Conservation (phyloP, 2,329 filamentous ascomycete species). For the Alternaria angustiovoidea region DNA sequence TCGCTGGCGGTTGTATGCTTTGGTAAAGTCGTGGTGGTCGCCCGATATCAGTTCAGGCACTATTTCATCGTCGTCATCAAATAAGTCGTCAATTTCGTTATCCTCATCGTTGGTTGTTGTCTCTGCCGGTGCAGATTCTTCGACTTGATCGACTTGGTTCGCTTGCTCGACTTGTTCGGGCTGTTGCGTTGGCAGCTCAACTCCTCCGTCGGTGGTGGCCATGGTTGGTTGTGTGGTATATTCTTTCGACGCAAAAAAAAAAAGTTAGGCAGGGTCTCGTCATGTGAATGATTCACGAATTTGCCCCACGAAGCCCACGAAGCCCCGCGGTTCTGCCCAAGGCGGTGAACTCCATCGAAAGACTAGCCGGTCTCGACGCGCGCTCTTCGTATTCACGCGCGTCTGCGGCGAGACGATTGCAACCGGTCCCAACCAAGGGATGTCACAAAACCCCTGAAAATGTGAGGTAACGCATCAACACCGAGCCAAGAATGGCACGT, state of each 20-base stretch:
- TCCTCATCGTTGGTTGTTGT: constrained; percentile 57
- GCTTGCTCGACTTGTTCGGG: constrained; percentile 8
- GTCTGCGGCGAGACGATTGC: background rate
- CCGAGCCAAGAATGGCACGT: background rate
- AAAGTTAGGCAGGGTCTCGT: background rate
- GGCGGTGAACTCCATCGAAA: constrained; percentile 6
- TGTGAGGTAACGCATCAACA: background rate
- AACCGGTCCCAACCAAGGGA: constrained; percentile 17
- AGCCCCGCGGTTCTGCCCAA: background rate
- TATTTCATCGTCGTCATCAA: constrained; percentile 65
- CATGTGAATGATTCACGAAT: constrained; percentile 5
- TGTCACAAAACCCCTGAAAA: constrained; percentile 12
- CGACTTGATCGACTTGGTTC: constrained; percentile 11
- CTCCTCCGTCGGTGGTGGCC: constrained; percentile 20
- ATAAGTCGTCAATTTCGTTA: constrained; percentile 70
- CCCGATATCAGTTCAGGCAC: constrained; percentile 65
- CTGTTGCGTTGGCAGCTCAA: constrained; percentile 15
- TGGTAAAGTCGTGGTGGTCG: constrained; percentile 75
- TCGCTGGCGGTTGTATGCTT: constrained; percentile 86
- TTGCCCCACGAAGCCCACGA: background rate
- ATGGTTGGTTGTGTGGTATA: constrained; percentile 15
- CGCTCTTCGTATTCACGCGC: background rate
- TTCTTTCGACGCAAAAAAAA: background rate
- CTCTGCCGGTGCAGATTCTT: constrained; percentile 11
- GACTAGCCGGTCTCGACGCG: background rate